Percentiles rank a stretch among this genome's conserved stretches.
phyloP scores from a whole-genome alignment of 2,329 filamentous ascomycete species.

The Trichoderma atrobrunneum region DNA sequence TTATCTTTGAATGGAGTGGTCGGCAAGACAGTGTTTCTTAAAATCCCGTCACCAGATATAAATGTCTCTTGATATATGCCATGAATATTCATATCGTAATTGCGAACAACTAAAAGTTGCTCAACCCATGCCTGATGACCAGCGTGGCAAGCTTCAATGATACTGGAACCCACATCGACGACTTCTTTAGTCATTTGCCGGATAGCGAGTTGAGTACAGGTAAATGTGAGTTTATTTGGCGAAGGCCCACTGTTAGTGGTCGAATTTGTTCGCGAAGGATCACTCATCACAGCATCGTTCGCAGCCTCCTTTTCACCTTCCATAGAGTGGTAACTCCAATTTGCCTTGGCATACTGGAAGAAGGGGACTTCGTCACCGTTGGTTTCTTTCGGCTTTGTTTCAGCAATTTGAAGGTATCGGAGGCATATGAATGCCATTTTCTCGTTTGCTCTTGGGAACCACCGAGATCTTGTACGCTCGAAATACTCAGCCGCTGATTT shows the following conservation, averaged over 20 bases:
- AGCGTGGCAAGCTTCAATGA: not conserved
- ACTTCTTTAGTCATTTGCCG: not conserved
- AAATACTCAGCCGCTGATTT: not conserved
- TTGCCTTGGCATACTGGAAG: not conserved
- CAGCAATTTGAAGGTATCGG: not conserved
- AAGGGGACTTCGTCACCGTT: not conserved
- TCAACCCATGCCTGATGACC: not conserved
- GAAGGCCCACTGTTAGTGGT: accelerated
- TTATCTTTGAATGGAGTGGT: not conserved
- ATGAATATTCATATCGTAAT: not conserved
- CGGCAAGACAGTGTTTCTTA: not conserved
- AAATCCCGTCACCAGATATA: not conserved
- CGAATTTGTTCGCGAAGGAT: not conserved
- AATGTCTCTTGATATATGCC: not conserved
- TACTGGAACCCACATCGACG: not conserved
- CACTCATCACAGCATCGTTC: accelerated
- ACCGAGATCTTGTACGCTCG: not conserved
- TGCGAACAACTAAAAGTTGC: not conserved
- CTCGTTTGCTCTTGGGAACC: not conserved
- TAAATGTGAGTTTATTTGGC: not conserved
- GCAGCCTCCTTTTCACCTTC: not conserved
- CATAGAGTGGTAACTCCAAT: not conserved
- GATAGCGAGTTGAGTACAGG: not conserved
- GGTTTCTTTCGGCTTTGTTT: not conserved
- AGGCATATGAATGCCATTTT: not conserved